These are phyloP conservation scores for Nannizziopsis arthrosporioides DNA, from an alignment of 2,329 filamentous ascomycete genomes.

Conservation along the genomic window DNA sequence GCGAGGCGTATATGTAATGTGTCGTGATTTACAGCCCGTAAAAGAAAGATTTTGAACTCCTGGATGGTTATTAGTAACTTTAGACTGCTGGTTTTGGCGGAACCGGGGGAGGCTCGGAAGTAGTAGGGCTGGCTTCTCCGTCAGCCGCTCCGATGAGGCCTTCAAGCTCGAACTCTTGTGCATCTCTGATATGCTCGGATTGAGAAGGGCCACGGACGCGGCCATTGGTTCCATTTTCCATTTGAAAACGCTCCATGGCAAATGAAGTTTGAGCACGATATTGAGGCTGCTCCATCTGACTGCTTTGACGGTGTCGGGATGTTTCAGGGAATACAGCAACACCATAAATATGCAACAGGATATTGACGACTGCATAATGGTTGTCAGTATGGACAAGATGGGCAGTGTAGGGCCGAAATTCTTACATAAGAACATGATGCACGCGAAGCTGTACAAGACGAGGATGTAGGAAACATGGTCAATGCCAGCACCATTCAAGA, in stretches of 20 bases:
- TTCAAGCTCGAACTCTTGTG: conserved; percentile 86
- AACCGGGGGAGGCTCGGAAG: conserved; percentile 2
- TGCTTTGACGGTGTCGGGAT: conserved; percentile 14
- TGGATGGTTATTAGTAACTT: no score
- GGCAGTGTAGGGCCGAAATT: conserved; percentile 1
- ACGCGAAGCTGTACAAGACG: conserved; percentile 80
- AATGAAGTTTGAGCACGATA: conserved; percentile 8
- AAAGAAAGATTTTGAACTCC: conserved; percentile 14
- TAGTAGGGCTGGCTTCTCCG: conserved; percentile 21
- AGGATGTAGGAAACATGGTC: conserved; percentile 87
- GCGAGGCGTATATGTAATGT: no score
- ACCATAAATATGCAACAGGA: conserved; percentile 77
- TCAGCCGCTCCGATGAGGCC: conserved; percentile 47
- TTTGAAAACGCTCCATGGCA: not conserved
- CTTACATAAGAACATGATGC: conserved; percentile 76
- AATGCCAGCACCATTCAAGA: conserved; percentile 61
- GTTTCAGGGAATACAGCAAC: conserved; percentile 43
- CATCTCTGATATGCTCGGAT: conserved; percentile 55
- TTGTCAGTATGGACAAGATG: conserved; percentile 6
- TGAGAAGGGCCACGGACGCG: conserved; percentile 31
- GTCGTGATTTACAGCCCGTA: not conserved
- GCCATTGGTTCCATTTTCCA: conserved; percentile 27
- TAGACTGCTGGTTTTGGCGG: conserved; percentile 8
- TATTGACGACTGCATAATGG: conserved; percentile 52
- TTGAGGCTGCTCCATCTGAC: not conserved